phyloP scores from a whole-genome alignment of 805 yeast genomes.

The Komagataella mondaviorum region DNA sequence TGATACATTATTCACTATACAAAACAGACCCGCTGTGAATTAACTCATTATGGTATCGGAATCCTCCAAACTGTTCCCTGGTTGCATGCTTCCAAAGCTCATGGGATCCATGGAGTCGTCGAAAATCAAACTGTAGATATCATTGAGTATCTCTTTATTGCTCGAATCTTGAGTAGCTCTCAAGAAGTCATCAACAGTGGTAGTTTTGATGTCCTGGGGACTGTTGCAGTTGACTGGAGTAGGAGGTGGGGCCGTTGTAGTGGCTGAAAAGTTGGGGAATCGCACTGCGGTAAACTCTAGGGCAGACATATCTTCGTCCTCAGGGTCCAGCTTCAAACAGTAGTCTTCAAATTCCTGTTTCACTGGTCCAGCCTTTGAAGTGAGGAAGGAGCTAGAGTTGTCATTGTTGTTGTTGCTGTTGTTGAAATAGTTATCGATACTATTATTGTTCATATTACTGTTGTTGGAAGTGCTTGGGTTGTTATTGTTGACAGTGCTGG shows the following conservation, averaged over 20 bases:
- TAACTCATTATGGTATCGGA: neutral
- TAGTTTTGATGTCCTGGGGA: neutral
- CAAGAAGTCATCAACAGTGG: neutral
- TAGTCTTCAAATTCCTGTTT: neutral
- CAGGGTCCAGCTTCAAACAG: neutral
- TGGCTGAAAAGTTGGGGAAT: conserved; percentile 2
- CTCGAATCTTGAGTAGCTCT: neutral
- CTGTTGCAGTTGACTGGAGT: neutral
- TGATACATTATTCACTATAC: neutral
- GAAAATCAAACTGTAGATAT: conserved; percentile 30
- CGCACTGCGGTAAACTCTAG: neutral
- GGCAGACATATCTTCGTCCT: neutral
- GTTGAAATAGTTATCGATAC: neutral
- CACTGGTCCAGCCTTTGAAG: neutral
- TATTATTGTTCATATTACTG: neutral
- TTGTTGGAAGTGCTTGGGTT: neutral
- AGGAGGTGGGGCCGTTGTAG: neutral
- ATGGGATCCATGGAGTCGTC: conserved; percentile 26
- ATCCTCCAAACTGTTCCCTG: neutral
- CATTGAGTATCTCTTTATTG: conserved; percentile 21
- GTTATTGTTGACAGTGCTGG: conserved; percentile 1
- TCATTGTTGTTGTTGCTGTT: conserved; percentile 3
- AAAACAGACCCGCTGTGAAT: neutral
- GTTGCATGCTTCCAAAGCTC: conserved; percentile 11
- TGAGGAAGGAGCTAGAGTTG: conserved; percentile 1